Base-by-base conservation (phyloP, 2,329 filamentous ascomycete species). In the Karstenula rhodostoma region DNA sequence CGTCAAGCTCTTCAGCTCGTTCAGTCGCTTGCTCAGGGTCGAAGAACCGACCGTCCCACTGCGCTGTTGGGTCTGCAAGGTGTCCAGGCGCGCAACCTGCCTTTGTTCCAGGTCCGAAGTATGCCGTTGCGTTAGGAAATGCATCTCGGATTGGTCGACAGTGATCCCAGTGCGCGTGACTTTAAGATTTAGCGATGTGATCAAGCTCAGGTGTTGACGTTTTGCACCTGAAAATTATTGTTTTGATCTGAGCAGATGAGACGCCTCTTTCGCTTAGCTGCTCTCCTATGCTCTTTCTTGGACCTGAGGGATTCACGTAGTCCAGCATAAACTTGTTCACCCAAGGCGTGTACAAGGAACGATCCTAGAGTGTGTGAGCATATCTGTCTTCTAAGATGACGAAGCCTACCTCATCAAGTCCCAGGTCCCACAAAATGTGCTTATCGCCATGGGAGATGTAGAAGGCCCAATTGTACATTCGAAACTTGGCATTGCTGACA, bases 391-490 rank as follows among this genome's bases (percentile, higher is more conserved):
- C 9, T 12, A 56, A 5, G 12, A 19, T 29, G 6, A 7, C 19
- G 42, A 29, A 27, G 43, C 66, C 23, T 67, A 75, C 73, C 61
- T 71, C 68, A 37, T 70, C 67, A 10, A 76, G 53, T 3, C 73
- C 73, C 5, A 76, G 67, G 56, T 76, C 73, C 73, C 73, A 76
- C 7, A 76, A 56, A 19, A 75, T 51, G 37, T 73, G 70, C 44
- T 67, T 64, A 25, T 65, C 67, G 2, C 58, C 48, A 57, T 75
- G 69, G 9, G 59, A 60, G 22, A 76, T 67, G 57, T 72, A 67
- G 43, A 76, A 76, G 1, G 73, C 73, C 73, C 73, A 76, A 50
- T 76, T 72, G 56, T 76, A 76, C 73, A 75, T 75, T 33, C 73
- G 70, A 63, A 72, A 75, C 17, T 62, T 71, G 22, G 65, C 68